A percentile compares a stretch with the other conserved stretches of the same genome.
These are phyloP conservation scores for Fraxinus pennsylvanica DNA, from an alignment of 257 asterid species.

Conservation along the genomic window DNA sequence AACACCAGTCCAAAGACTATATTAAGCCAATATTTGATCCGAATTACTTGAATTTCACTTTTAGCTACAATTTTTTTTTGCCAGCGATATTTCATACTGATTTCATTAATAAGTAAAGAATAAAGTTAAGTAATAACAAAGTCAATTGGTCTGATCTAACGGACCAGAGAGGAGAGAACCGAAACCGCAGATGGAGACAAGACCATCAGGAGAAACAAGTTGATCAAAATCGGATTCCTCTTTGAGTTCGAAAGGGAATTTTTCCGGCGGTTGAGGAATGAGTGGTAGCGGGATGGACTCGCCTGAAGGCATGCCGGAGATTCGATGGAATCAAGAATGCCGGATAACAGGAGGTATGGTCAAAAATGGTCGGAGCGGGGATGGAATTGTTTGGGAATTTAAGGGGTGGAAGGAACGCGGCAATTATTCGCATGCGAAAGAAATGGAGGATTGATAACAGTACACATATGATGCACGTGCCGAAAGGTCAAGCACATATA, in stretches of 20 bases:
- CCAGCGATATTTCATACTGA: background rate
- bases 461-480: constrained; percentile 1
- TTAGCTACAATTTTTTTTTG: background rate
- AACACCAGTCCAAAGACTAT: background rate
- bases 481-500: background rate
- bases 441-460: background rate
- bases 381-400: background rate
- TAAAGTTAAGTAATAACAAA: background rate
- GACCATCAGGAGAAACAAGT: constrained; percentile 75
- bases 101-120: background rate
- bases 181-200: constrained; percentile 80
- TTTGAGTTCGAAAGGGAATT: constrained; percentile 57
- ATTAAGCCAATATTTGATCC: background rate
- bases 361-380: background rate
- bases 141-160: constrained; percentile 18
- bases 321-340: constrained; percentile 16
- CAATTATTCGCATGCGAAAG: too few relatives aligned
- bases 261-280: constrained; percentile 26
- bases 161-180: constrained; percentile 95
- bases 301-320: constrained; percentile 39
- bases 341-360: background rate
- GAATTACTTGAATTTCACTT: background rate
- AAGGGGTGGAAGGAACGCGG: background rate
- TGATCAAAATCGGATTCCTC: constrained; percentile 71
- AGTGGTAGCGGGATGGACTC: constrained; percentile 30